A percentile compares a stretch with the other conserved stretches of the same genome.
phyloP scores from a whole-genome alignment of 2,329 filamentous ascomycete species.

The Fusarium sp. region DNA sequence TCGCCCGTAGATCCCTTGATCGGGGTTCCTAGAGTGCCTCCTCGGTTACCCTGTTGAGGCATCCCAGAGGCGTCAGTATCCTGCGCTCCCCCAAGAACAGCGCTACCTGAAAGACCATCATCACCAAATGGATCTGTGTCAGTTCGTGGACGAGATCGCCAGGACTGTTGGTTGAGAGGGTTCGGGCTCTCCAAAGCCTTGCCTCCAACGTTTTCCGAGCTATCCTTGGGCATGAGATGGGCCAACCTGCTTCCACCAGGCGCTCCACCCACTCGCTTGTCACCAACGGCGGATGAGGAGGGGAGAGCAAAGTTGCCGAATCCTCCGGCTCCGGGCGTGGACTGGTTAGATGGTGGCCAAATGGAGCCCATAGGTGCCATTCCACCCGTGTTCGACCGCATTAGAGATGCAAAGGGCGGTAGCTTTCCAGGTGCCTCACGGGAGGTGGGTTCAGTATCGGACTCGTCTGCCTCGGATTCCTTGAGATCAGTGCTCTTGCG shows the following conservation, averaged over 20 bases:
- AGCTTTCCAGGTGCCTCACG: slow-evolving; percentile 49
- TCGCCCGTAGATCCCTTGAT: slow-evolving; percentile 67
- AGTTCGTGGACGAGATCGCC: slow-evolving; percentile 72
- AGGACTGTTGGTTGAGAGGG: slow-evolving; percentile 59
- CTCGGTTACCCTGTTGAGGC: slow-evolving; percentile 49
- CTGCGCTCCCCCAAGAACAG: slow-evolving; percentile 79
- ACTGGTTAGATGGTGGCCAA: slow-evolving; percentile 63
- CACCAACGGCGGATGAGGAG: slow-evolving; percentile 66
- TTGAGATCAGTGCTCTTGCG: slow-evolving; percentile 67
- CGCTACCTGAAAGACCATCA: slow-evolving; percentile 73
- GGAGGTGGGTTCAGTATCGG: slow-evolving; percentile 54
- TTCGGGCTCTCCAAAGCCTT: slow-evolving; percentile 64
- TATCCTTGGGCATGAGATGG: slow-evolving; percentile 84
- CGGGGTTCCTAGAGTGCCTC: slow-evolving; percentile 64
- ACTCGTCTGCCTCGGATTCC: slow-evolving; percentile 67
- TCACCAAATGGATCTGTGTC: slow-evolving; percentile 85
- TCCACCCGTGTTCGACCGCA: slow-evolving; percentile 68
- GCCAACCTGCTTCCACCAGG: slow-evolving; percentile 87
- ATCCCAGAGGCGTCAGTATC: slow-evolving; percentile 67
- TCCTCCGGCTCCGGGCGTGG: slow-evolving; percentile 76
- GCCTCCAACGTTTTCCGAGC: slow-evolving; percentile 70
- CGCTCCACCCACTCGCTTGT: slow-evolving; percentile 80
- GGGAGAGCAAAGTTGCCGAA: slow-evolving; percentile 91
- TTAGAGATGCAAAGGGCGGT: slow-evolving; percentile 59
- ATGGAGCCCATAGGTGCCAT: slow-evolving; percentile 59